These are phyloP conservation scores for Aspergillus chevalieri DNA, from an alignment of 2,329 filamentous ascomycete species.

Conservation along the genomic window DNA sequence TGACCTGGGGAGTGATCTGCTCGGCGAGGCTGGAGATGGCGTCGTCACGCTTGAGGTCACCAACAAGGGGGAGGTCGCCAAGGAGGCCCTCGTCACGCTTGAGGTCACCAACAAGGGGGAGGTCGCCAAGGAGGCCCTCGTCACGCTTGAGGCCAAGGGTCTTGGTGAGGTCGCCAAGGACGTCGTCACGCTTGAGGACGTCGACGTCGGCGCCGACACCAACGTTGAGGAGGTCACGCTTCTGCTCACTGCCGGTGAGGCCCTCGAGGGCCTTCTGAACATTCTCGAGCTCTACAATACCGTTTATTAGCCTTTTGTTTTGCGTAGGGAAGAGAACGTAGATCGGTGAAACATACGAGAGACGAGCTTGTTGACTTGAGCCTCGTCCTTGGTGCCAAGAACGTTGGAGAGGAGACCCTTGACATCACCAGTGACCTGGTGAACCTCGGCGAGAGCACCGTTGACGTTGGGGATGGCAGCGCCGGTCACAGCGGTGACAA, in stretches of 20 bases:
- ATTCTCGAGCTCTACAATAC: not conserved
- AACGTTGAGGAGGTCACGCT: not conserved
- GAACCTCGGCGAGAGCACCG: conserved; percentile 9
- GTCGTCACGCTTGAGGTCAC: not conserved
- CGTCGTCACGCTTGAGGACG: not conserved
- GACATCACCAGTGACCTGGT: conserved; percentile 9
- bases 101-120: not conserved
- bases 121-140: not conserved
- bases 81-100: not conserved
- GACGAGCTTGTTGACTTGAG: conserved; percentile 7
- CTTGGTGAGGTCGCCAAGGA: not conserved
- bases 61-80: not conserved
- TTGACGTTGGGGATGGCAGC: conserved; percentile 21
- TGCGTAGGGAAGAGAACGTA: not conserved
- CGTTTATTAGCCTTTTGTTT: not conserved
- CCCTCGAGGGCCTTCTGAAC: conserved; percentile 3
- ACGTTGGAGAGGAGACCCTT: conserved; percentile 6
- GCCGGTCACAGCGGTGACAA: conserved; percentile 24
- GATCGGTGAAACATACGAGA: not conserved
- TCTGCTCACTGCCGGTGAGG: conserved; percentile 1
- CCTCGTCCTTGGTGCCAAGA: conserved; percentile 6
- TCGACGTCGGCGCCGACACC: conserved; percentile 1
- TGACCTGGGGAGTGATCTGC: not conserved
- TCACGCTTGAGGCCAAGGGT: not conserved
- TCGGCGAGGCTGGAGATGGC: not conserved